phyloP scores from a whole-genome alignment of 2,329 filamentous ascomycete genomes.

The Ceratocystis harringtonii region DNA sequence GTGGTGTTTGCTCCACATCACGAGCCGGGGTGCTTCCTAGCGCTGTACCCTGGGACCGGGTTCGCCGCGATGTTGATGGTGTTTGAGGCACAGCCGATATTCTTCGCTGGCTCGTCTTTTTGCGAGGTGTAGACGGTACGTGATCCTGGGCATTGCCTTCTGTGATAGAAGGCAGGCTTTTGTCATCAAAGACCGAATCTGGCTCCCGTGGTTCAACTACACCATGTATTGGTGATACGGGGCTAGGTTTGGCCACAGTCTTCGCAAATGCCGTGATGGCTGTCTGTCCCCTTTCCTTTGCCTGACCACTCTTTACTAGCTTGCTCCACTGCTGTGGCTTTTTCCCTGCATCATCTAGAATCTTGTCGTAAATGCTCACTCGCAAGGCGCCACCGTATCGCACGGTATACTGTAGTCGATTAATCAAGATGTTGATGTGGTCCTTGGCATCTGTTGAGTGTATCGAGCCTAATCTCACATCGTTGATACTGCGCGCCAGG shows the following conservation, averaged over 20 bases:
- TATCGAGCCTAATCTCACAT: constrained; percentile 57
- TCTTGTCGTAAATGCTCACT: constrained; percentile 35
- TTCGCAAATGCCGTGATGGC: constrained; percentile 36
- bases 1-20: neutral
- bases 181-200: neutral
- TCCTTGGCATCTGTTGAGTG: constrained; percentile 64
- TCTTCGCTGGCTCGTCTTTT: neutral
- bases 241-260: neutral
- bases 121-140: neutral
- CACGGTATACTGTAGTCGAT: constrained; percentile 56
- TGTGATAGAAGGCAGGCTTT: neutral
- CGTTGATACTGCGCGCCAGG: constrained; percentile 49
- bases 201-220: neutral
- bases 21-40: neutral
- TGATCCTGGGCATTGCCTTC: neutral
- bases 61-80: neutral
- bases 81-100: neutral
- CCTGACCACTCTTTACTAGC: constrained; percentile 24
- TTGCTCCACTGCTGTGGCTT: neutral
- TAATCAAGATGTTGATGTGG: constrained; percentile 56
- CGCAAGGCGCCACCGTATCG: constrained; percentile 46
- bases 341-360: constrained; percentile 2
- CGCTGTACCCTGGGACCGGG: neutral
- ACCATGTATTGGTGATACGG: neutral
- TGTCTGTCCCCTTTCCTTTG: constrained; percentile 31